These are phyloP conservation scores for Dissoconium aciculare DNA, from an alignment of 2,329 filamentous ascomycete species.

Conservation along the genomic window DNA sequence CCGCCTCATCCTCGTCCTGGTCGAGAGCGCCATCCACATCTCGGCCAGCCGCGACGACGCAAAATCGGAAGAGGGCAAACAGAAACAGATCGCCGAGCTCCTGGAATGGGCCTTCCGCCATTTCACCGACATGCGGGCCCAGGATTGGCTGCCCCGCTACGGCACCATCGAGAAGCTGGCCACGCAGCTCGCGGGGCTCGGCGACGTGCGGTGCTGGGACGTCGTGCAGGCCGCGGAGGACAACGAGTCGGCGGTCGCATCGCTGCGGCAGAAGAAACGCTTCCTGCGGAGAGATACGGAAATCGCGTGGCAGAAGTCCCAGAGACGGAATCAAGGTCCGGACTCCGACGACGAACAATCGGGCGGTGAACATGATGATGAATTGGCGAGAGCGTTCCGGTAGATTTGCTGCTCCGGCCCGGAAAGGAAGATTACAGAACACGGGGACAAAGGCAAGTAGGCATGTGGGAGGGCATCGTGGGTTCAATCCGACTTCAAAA, in stretches of 20 bases:
- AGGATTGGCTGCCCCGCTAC: slow-evolving; percentile 20
- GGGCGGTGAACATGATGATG: too few species aligned
- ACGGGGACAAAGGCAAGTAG: too few species aligned
- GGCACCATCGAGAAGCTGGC: slow-evolving; percentile 20
- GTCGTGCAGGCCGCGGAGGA: slow-evolving; percentile 20
- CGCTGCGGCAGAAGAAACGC: slow-evolving; percentile 7
- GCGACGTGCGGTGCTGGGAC: slow-evolving; percentile 23
- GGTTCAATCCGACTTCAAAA: too few species aligned
- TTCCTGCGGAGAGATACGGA: too few species aligned
- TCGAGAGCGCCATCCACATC: slow-evolving; percentile 10
- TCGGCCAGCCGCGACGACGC: neutral
- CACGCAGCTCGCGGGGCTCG: slow-evolving; percentile 12
- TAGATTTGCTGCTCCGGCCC: too few species aligned
- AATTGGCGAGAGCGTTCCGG: too few species aligned
- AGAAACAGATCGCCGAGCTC: neutral
- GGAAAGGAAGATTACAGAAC: too few species aligned
- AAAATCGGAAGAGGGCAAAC: slow-evolving; percentile 10
- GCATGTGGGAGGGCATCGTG: too few species aligned
- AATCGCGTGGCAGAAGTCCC: too few species aligned
- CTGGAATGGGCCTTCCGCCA: slow-evolving; percentile 21
- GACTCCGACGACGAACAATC: too few species aligned
- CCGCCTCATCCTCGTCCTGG: slow-evolving; percentile 43
- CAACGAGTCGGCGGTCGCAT: too few species aligned
- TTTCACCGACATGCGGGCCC: slow-evolving; percentile 21
- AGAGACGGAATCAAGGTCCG: too few species aligned